Percentiles rank a stretch among this genome's conserved stretches.
Evolutionary conservation across 805 yeast genomes (phyloP).

Genomic region (Cyberlindnera meyerae): DNA sequence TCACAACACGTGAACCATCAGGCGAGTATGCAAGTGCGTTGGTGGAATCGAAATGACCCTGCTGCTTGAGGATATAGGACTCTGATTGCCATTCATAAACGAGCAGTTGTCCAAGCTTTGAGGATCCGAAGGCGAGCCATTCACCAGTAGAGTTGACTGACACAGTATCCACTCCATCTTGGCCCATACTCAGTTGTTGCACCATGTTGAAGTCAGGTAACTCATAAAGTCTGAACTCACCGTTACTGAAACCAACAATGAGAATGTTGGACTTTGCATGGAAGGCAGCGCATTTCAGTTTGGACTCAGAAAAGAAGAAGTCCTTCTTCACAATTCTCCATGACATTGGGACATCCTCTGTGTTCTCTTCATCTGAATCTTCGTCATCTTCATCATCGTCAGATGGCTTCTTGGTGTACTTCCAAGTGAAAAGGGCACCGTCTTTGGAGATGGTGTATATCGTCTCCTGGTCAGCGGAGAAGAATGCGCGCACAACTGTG

Average conservation of each 20-base stretch:
- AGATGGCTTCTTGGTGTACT: slow-evolving; percentile 58
- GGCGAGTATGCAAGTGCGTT: slow-evolving; percentile 86
- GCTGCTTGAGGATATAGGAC: slow-evolving; percentile 90
- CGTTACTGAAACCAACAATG: slow-evolving; percentile 85
- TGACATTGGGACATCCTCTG: slow-evolving; percentile 39
- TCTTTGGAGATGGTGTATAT: slow-evolving; percentile 91
- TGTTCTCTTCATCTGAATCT: slow-evolving; percentile 37
- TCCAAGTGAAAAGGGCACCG: slow-evolving; percentile 93
- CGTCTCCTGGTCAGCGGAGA: slow-evolving; percentile 80
- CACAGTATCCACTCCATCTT: slow-evolving; percentile 80
- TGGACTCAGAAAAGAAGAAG: slow-evolving; percentile 63
- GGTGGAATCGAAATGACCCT: slow-evolving; percentile 92
- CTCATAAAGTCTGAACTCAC: slow-evolving; percentile 89
- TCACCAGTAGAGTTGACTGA: slow-evolving; percentile 81
- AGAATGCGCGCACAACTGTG: slow-evolving; percentile 80
- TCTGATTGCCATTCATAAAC: slow-evolving; percentile 99
- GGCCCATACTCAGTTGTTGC: slow-evolving; percentile 90
- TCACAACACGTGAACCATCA: slow-evolving; percentile 87
- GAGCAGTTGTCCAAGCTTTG: slow-evolving; percentile 83
- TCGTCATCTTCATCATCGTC: slow-evolving; percentile 39
- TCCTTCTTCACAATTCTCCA: slow-evolving; percentile 85
- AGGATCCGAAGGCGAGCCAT: slow-evolving; percentile 95
- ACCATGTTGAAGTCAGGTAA: slow-evolving; percentile 72
- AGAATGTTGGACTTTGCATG: slow-evolving; percentile 66
- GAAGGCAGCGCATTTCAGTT: slow-evolving; percentile 77